A percentile compares a stretch with the other conserved stretches of the same genome.
Conservation (phyloP, 176 grass and related monocot species). For the Musa beccarii region DNA sequence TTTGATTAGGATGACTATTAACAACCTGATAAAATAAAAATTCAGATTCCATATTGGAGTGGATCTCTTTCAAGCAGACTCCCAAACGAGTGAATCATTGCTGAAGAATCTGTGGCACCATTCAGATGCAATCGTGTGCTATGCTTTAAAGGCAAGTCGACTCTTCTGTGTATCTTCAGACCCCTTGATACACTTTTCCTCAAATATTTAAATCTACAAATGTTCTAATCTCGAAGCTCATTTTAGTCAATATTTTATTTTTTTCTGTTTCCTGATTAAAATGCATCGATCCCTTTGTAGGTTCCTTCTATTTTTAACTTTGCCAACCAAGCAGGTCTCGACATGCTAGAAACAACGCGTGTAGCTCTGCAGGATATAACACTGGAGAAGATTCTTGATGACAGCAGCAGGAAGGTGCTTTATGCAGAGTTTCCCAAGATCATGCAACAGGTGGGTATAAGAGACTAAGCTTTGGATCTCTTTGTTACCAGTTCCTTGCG, state of each 20-base stretch:
- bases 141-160: constrained; percentile 64
- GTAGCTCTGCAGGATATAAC: constrained; percentile 88
- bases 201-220: no score
- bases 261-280: neutral
- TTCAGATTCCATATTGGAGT: constrained; percentile 71
- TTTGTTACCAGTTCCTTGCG: neutral
- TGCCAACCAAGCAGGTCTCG: constrained; percentile 76
- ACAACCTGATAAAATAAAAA: neutral
- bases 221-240: no score
- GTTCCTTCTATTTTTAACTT: constrained; percentile 87
- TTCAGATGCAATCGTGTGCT: constrained; percentile 85
- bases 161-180: no score
- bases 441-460: constrained; percentile 63
- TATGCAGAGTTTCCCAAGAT: constrained; percentile 83
- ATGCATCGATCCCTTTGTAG: constrained; percentile 24
- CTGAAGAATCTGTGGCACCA: constrained; percentile 87
- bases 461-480: neutral
- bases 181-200: neutral
- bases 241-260: no score
- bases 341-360: constrained; percentile 90
- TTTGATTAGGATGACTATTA: no score
- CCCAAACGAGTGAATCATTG: constrained; percentile 37
- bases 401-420: constrained; percentile 63
- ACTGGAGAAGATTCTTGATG: constrained; percentile 80
- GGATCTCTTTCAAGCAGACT: constrained; percentile 50